Conservation (phyloP, 2,329 filamentous ascomycete genomes). For the Ceratocystis huliohia region DNA sequence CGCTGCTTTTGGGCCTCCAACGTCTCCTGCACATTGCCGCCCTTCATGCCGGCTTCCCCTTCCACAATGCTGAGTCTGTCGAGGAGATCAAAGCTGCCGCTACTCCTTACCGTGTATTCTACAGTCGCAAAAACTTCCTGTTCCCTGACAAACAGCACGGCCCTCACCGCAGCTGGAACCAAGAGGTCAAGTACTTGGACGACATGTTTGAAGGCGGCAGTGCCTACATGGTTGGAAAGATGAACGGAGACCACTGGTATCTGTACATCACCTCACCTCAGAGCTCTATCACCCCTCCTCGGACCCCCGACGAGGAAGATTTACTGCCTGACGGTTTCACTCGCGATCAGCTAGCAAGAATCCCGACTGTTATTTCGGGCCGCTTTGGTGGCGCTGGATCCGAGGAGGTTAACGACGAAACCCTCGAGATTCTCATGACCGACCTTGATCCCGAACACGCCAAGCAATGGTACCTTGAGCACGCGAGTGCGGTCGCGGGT, state of each 20-base stretch:
- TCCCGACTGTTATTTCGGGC: constrained; percentile 37
- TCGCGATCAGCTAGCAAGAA: constrained; percentile 35
- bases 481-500: constrained; percentile 81
- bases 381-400: constrained; percentile 30
- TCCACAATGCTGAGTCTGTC: constrained; percentile 53
- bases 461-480: constrained; percentile 55
- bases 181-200: constrained; percentile 87
- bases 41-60: constrained; percentile 75
- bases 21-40: constrained; percentile 89
- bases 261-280: constrained; percentile 88
- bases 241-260: constrained; percentile 99
- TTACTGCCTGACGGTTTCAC: constrained; percentile 29
- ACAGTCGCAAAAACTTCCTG: constrained; percentile 96
- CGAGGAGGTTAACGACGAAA: constrained; percentile 56
- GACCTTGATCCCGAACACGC: constrained; percentile 56
- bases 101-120: constrained; percentile 90
- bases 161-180: constrained; percentile 92
- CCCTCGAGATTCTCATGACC: constrained; percentile 60
- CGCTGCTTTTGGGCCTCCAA: constrained; percentile 74
- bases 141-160: constrained; percentile 90
- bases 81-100: constrained; percentile 62
- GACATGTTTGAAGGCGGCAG: constrained; percentile 83
- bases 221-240: constrained; percentile 98
- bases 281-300: constrained; percentile 65
- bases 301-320: constrained; percentile 48